Base-by-base conservation (phyloP, 495 filamentous ascomycete species). In the Penicillium bialowiezense region DNA sequence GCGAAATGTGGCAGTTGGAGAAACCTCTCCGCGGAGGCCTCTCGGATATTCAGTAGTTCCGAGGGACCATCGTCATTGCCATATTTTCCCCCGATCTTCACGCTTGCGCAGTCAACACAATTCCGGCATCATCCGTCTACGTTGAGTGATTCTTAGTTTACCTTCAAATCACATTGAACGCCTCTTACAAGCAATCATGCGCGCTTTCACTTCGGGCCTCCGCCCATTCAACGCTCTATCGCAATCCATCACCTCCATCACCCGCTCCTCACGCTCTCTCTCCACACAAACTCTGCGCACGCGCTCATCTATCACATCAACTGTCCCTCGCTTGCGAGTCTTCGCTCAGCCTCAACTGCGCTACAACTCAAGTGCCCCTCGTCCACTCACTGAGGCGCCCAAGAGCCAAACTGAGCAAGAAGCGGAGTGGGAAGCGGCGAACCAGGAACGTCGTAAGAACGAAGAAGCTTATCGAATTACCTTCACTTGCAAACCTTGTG, bases 401-500 rank as follows among this genome's bases (percentile, higher is more conserved):
- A 14, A 52, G 21, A 35, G 58, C 50, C 34, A 44, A 21, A 15
- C 64, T 0, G 47, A 66, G 14, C 52, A 49, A 21, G 63, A 70
- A 26, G 66, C 67, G 12, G 58, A 63, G 41, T 61, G 62, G 40
- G 62, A 46, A 21, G 62, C 60, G 50, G 59, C 58, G 29, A 72
- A 65, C 53, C 41, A 52, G 23, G 46, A 60, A 3, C 71, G 72
- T 19, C 62, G 67, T 33, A 68, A 65, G 31, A 66, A 77, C 31
- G 78, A 85, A 49, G 88, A 90, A 14, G 77, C 84, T 31, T 98
- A 97, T 71, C 73, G 87, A 40, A 74, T 97, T 20, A 85, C 81
- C 9, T 96, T 99, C 64, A 99, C 95, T 51, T 99, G 93, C 80
- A 85, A 83, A 46, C 90, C 90, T 18, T 99, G 93, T 73, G 66